These are phyloP conservation scores for Komagataella mondaviorum DNA, from an alignment of 805 yeast species.

Conservation along the genomic window DNA sequence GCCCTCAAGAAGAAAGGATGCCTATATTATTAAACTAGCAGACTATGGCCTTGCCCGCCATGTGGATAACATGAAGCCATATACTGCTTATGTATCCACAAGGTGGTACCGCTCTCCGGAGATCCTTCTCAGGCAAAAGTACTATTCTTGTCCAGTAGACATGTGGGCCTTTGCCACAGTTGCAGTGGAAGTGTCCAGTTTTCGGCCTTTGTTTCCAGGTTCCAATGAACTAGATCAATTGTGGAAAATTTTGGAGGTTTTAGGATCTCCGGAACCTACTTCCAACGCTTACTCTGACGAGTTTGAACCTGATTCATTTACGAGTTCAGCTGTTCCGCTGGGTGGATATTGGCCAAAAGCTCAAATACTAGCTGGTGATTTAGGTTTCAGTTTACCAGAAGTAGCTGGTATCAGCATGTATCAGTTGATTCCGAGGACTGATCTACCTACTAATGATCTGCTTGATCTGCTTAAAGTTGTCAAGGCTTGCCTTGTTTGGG, in stretches of 20 bases:
- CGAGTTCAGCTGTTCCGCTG: slow-evolving; percentile 21
- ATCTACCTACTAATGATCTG: slow-evolving; percentile 19
- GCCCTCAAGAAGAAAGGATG: slow-evolving; percentile 20
- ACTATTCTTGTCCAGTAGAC: slow-evolving; percentile 60
- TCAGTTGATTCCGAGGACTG: slow-evolving; percentile 30
- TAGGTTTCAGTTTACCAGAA: slow-evolving; percentile 46
- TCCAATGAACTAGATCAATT: slow-evolving; percentile 67
- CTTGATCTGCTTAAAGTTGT: slow-evolving; percentile 27
- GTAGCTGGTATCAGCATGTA: slow-evolving; percentile 35
- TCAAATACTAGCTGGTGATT: slow-evolving; percentile 28
- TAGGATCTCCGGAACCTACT: slow-evolving; percentile 56
- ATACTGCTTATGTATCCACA: slow-evolving; percentile 69
- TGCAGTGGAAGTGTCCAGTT: slow-evolving; percentile 58
- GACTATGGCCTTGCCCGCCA: slow-evolving; percentile 73
- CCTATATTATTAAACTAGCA: slow-evolving; percentile 58
- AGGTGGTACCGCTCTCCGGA: slow-evolving; percentile 86
- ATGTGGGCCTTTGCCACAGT: slow-evolving; percentile 83
- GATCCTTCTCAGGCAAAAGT: slow-evolving; percentile 48
- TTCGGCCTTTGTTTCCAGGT: slow-evolving; percentile 79
- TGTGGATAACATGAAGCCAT: slow-evolving; percentile 35
- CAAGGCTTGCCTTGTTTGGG: slow-evolving; percentile 55
- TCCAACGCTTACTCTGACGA: slow-evolving; percentile 3
- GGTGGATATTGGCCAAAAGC: slow-evolving; percentile 76
- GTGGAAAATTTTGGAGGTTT: slow-evolving; percentile 45
- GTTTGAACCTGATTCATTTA: slow-evolving; percentile 7